Conservation (phyloP, 2,329 filamentous ascomycete genomes). For the Aspergillus sp. region DNA sequence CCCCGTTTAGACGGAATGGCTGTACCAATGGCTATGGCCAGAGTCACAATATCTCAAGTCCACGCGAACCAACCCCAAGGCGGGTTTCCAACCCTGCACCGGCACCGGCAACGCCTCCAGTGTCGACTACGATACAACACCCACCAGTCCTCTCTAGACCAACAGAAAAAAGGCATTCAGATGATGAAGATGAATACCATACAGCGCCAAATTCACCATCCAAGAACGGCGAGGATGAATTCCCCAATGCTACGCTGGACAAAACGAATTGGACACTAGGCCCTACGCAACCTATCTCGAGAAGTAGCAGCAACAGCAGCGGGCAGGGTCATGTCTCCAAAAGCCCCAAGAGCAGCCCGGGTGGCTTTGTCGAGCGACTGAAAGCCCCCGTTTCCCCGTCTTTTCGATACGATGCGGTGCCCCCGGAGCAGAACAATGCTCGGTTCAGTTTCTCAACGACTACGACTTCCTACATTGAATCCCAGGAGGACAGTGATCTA, state of each 20-base stretch:
- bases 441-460: slow-evolving; percentile 21
- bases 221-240: slow-evolving; percentile 7
- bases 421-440: slow-evolving; percentile 3
- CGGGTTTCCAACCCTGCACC: background rate
- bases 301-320: background rate
- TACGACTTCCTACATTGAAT: slow-evolving; percentile 12
- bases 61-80: background rate
- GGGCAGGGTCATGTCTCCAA: slow-evolving; percentile 4
- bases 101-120: background rate
- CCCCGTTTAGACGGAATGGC: background rate
- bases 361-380: slow-evolving; percentile 14
- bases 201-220: slow-evolving; percentile 26
- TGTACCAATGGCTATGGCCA: background rate
- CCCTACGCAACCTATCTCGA: background rate
- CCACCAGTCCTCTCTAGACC: background rate
- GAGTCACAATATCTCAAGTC: background rate
- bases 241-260: background rate
- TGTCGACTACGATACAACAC: background rate
- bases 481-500: slow-evolving; percentile 4
- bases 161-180: slow-evolving; percentile 11
- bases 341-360: slow-evolving; percentile 2
- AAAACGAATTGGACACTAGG: background rate
- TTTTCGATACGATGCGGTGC: slow-evolving; percentile 12
- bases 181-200: slow-evolving; percentile 20
- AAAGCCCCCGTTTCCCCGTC: slow-evolving; percentile 9